phyloP scores from a whole-genome alignment of 2,329 filamentous ascomycete genomes.

The Rutstroemia sp. region DNA sequence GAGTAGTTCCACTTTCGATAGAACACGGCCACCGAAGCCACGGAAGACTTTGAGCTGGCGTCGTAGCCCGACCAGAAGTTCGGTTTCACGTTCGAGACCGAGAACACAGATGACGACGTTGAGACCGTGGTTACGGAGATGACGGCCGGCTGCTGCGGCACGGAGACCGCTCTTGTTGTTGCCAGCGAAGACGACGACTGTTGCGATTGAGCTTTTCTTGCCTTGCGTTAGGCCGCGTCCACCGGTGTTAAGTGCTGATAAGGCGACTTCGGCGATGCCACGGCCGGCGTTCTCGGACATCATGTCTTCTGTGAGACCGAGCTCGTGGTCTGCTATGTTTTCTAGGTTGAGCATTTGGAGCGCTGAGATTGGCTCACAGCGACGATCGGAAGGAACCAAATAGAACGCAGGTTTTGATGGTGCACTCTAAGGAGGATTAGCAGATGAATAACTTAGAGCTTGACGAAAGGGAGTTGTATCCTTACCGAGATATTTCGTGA shows the following conservation, averaged over 20 bases:
- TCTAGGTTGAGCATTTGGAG: conserved; percentile 89
- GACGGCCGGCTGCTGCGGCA: conserved; percentile 77
- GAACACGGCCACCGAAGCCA: conserved; percentile 71
- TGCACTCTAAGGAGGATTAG: conserved; percentile 18
- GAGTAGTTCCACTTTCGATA: conserved; percentile 53
- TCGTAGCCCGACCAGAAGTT: conserved; percentile 71
- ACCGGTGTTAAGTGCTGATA: conserved; percentile 52
- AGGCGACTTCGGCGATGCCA: conserved; percentile 77
- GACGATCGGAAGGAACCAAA: conserved; percentile 46
- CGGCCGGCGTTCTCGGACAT: conserved; percentile 88
- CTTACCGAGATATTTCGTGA: conserved; percentile 25
- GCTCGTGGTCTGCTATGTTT: conserved; percentile 79
- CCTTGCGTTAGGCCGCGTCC: conserved; percentile 27
- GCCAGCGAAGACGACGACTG: conserved; percentile 75
- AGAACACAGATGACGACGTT: conserved; percentile 79
- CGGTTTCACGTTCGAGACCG: conserved; percentile 73
- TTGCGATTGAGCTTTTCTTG: conserved; percentile 33
- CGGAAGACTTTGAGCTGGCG: conserved; percentile 80
- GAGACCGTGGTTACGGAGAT: conserved; percentile 76
- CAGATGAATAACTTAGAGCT: neutral
- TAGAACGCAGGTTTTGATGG: conserved; percentile 37
- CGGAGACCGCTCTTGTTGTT: conserved; percentile 86
- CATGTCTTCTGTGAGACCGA: conserved; percentile 80
- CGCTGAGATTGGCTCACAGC: conserved; percentile 57
- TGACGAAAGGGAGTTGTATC: neutral